phyloP scores from a whole-genome alignment of 2,329 filamentous ascomycete species.

The Phialocephala sp. region DNA sequence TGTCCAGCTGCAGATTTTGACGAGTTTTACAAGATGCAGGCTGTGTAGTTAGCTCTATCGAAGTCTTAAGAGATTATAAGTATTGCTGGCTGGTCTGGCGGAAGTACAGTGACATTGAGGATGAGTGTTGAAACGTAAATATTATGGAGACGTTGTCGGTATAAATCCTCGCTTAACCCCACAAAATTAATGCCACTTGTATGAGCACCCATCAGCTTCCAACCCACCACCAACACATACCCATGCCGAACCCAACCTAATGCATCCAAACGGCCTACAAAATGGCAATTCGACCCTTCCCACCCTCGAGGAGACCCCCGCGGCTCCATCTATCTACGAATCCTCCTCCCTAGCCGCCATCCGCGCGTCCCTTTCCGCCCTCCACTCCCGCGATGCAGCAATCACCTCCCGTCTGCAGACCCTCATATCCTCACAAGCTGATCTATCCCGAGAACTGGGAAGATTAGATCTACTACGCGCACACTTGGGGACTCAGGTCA shows the following conservation, averaged over 20 bases:
- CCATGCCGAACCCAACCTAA: slow-evolving; percentile 43
- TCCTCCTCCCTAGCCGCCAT: slow-evolving; percentile 80
- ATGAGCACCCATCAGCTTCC: background rate
- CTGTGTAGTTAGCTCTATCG: too few species aligned
- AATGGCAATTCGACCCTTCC: slow-evolving; percentile 39
- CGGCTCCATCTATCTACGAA: slow-evolving; percentile 59
- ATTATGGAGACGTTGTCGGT: background rate
- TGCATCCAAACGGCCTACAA: slow-evolving; percentile 44
- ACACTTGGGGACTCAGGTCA: slow-evolving; percentile 84
- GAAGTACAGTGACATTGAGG: background rate
- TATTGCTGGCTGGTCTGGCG: background rate
- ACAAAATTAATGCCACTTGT: slow-evolving; percentile 12
- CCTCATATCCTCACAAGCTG: slow-evolving; percentile 81
- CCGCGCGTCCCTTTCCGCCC: slow-evolving; percentile 73
- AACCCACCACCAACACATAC: slow-evolving; percentile 23
- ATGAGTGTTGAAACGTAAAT: background rate
- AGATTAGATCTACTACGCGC: slow-evolving; percentile 89
- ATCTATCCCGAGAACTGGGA: slow-evolving; percentile 84
- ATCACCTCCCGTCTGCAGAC: slow-evolving; percentile 77
- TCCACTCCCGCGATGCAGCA: slow-evolving; percentile 76
- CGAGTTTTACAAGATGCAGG: too few species aligned
- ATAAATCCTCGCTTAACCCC: slow-evolving; percentile 12
- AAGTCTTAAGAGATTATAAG: background rate
- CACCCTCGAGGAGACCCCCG: slow-evolving; percentile 24
- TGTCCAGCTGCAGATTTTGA: too few species aligned